Evolutionary conservation across 139 green algal species (phyloP), one percentile per base, ranked within the genome.

Genomic region (Micractinium conductrix): DNA sequence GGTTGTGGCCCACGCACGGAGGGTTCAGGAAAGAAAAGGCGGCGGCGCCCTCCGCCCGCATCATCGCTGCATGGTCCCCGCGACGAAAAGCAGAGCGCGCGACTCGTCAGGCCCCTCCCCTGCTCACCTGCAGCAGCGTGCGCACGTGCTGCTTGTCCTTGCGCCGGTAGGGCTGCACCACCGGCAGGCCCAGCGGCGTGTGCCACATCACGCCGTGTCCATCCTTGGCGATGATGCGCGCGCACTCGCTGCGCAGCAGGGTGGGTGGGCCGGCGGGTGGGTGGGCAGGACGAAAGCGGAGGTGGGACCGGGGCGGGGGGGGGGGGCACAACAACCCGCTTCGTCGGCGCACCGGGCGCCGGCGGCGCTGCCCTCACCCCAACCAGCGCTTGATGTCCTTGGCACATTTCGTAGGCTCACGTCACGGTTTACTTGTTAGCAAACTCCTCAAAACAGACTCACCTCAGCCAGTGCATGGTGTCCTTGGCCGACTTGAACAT

Each of bases 391-490:
- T n/a, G n/a, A n/a, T n/a, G n/a, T n/a, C n/a, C n/a, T n/a, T n/a
- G n/a, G n/a, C n/a, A n/a, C n/a, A n/a, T n/a, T n/a, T n/a, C n/a
- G n/a, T n/a, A n/a, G n/a, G n/a, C n/a, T n/a, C n/a, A n/a, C n/a
- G n/a, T n/a, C n/a, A n/a, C n/a, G n/a, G n/a, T n/a, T n/a, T n/a
- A n/a, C n/a, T n/a, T 67, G n/a, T 43, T 3, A 1, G 5, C 33
- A 43, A 42, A 12, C 1, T 6, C 63, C 5, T 22, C n/a, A 30
- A 38, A n/a, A 17, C 24, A 35, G 26, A 5, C 76, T 4, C 53
- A 82, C 76, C 76, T 80, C 44, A 99, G 94, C 97, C 97, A 99
- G 38, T 72, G 60, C 95, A 98, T 98, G 88, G 98, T 97, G 26
- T 89, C 74, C 50, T 94, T 92, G 16, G 95, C 95, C 45, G 84